Evolutionary conservation across 768 basidiomycete species (phyloP).

Genomic region (Exidia glandulosa): DNA sequence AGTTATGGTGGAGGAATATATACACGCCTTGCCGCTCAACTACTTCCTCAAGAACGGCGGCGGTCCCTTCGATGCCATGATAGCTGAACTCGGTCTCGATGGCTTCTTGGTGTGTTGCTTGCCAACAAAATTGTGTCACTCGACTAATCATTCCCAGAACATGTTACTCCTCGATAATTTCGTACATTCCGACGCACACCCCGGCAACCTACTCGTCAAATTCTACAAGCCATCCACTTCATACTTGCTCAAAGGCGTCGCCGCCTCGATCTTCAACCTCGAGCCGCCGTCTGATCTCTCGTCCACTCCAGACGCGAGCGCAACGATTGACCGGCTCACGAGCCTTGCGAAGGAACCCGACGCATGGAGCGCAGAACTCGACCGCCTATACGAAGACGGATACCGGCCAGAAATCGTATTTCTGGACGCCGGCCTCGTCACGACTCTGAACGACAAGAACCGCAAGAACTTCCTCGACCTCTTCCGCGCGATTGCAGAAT

Average conservation of each 20-base stretch:
- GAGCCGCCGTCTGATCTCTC: constrained; percentile 18
- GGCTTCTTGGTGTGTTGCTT: constrained; percentile 70
- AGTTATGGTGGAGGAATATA: constrained; percentile 83
- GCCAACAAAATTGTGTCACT: neutral
- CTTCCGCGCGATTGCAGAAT: constrained; percentile 90
- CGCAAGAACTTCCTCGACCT: constrained; percentile 92
- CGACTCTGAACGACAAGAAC: constrained; percentile 71
- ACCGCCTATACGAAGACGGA: constrained; percentile 48
- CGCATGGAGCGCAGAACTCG: constrained; percentile 63
- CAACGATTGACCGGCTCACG: constrained; percentile 45
- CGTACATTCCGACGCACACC: constrained; percentile 84
- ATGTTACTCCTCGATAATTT: constrained; percentile 98
- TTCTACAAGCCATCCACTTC: constrained; percentile 73
- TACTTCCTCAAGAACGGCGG: constrained; percentile 80
- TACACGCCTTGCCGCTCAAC: constrained; percentile 86
- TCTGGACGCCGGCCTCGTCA: constrained; percentile 92
- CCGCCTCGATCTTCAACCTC: constrained; percentile 38
- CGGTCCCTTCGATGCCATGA: constrained; percentile 78
- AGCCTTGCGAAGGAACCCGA: constrained; percentile 43
- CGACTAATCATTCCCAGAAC: constrained; percentile 42
- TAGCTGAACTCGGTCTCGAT: constrained; percentile 89
- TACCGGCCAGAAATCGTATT: constrained; percentile 93
- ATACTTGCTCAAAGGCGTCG: constrained; percentile 50
- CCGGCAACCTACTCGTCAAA: constrained; percentile 96
- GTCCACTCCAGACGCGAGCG: constrained; percentile 34